phyloP scores from a whole-genome alignment of 208 protist genomes.

The Angomonas deanei region DNA sequence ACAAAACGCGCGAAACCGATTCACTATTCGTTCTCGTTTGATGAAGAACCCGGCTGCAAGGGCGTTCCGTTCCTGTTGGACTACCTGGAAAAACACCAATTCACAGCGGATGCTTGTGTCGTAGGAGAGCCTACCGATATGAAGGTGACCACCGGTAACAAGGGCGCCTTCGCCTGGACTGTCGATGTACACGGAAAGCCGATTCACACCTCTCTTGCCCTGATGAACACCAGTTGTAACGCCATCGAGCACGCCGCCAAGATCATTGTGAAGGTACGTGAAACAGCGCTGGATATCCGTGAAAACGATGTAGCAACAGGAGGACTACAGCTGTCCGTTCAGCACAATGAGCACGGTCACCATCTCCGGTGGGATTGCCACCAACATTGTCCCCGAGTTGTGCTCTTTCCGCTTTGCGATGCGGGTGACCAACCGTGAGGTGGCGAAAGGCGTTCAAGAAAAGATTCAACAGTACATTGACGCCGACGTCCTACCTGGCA shows the following conservation, averaged over 20 bases:
- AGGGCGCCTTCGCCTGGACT: slow-evolving; percentile 18
- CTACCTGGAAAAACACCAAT: neutral
- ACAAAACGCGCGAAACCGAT: slow-evolving; percentile 25
- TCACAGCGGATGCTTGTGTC: slow-evolving; percentile 37
- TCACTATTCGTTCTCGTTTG: slow-evolving; percentile 25
- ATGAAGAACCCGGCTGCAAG: slow-evolving; percentile 15
- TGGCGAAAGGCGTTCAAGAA: slow-evolving; percentile 15
- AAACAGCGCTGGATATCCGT: slow-evolving; percentile 19
- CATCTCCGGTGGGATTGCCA: slow-evolving; percentile 35
- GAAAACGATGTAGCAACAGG: slow-evolving; percentile 13
- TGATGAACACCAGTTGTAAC: slow-evolving; percentile 39
- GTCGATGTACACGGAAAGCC: slow-evolving; percentile 35
- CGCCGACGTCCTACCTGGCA: slow-evolving; percentile 18
- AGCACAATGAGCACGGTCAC: slow-evolving; percentile 20
- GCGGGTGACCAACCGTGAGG: slow-evolving; percentile 24
- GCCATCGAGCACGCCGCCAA: slow-evolving; percentile 31
- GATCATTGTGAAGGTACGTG: slow-evolving; percentile 34
- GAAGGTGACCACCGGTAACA: slow-evolving; percentile 28
- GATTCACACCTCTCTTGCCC: slow-evolving; percentile 42
- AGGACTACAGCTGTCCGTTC: slow-evolving; percentile 24
- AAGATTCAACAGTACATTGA: slow-evolving; percentile 32
- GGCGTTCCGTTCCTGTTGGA: neutral
- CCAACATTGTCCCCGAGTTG: slow-evolving; percentile 47
- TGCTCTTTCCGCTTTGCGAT: slow-evolving; percentile 34
- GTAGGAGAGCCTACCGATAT: slow-evolving; percentile 36